These are phyloP conservation scores for Monosporascus cannonballus DNA, from an alignment of 2,329 filamentous ascomycete species.

Conservation along the genomic window DNA sequence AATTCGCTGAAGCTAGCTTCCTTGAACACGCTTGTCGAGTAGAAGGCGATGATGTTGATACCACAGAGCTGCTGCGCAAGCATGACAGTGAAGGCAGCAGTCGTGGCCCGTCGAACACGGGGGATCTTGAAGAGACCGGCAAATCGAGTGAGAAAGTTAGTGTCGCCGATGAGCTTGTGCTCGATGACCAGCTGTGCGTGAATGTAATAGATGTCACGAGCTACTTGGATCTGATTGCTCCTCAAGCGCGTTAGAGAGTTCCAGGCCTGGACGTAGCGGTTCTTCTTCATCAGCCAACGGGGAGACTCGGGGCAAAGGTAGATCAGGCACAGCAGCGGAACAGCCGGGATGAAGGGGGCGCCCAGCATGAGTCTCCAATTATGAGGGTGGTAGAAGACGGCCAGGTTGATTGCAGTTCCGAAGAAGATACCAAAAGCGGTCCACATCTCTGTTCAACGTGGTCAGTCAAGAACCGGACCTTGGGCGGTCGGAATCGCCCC, in stretches of 20 bases:
- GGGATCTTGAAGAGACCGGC: constrained; percentile 63
- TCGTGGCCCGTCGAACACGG: constrained; percentile 63
- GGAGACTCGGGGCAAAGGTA: constrained; percentile 63
- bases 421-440: constrained; percentile 54
- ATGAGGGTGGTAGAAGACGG: constrained; percentile 30
- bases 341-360: constrained; percentile 53
- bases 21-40: constrained; percentile 58
- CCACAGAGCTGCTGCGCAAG: constrained; percentile 67
- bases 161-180: constrained; percentile 39
- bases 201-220: constrained; percentile 58
- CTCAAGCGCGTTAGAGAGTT: constrained; percentile 46
- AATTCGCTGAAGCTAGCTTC: constrained; percentile 50
- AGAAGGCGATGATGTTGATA: constrained; percentile 72
- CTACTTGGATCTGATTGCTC: constrained; percentile 50
- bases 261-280: constrained; percentile 55
- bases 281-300: constrained; percentile 63
- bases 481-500: background rate
- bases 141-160: constrained; percentile 57
- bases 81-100: constrained; percentile 77
- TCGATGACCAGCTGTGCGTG: constrained; percentile 60
- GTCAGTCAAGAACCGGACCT: background rate
- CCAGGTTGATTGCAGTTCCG: constrained; percentile 55
- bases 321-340: constrained; percentile 54
- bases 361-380: constrained; percentile 40
- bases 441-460: constrained; percentile 45